Evolutionary conservation across 1,284 basidiomycete genomes (phyloP).

Genomic region (Cutaneotrichosporon sp.): DNA sequence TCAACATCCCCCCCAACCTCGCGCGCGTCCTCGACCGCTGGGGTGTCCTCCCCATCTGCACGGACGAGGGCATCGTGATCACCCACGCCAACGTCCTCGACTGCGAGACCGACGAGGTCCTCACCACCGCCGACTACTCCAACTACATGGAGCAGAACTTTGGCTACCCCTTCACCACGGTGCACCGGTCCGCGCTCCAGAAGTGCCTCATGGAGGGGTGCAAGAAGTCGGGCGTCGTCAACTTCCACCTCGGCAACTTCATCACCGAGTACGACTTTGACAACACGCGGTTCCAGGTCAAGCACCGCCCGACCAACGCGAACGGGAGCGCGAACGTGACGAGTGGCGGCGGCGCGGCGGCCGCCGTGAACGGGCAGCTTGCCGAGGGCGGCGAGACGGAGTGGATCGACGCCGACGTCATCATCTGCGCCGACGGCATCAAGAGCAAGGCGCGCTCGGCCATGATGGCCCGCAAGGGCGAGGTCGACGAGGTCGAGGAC

Average conservation of each 20-base stretch:
- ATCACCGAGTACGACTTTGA: conserved; percentile 47
- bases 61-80: conserved; percentile 41
- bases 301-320: conserved; percentile 8
- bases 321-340: neutral
- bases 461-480: conserved; percentile 44
- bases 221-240: conserved; percentile 33
- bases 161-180: conserved; percentile 42
- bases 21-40: conserved; percentile 36
- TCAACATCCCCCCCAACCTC: conserved; percentile 46
- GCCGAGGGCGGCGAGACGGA: conserved; percentile 20
- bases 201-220: conserved; percentile 39
- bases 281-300: conserved; percentile 37
- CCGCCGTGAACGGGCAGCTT: neutral
- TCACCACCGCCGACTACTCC: conserved; percentile 39
- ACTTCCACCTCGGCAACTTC: conserved; percentile 36
- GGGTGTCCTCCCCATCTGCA: conserved; percentile 33
- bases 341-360: neutral
- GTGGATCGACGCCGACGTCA: conserved; percentile 49
- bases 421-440: conserved; percentile 52
- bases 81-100: conserved; percentile 41
- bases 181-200: conserved; percentile 50
- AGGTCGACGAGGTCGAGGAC: conserved; percentile 49
- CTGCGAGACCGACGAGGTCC: conserved; percentile 38
- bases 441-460: conserved; percentile 42
- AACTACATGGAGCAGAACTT: conserved; percentile 41